Base-by-base conservation (phyloP, 2,329 filamentous ascomycete genomes). In the Colletotrichum gloeosporioides region DNA sequence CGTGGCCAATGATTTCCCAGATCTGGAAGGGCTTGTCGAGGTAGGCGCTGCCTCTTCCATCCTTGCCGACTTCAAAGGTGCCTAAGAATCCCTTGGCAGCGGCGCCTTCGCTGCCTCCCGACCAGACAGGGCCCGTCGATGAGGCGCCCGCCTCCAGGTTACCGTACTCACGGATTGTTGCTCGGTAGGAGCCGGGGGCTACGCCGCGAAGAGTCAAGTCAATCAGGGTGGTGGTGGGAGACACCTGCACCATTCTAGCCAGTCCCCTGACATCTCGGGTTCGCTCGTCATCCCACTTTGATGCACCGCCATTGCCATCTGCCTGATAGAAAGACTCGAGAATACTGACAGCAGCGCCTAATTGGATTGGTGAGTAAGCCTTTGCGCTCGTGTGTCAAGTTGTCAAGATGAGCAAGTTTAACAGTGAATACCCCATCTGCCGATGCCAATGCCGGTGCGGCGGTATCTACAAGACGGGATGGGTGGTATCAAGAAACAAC, bases 1-100 rank as follows among this genome's bases (percentile, higher is more conserved):
- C 96, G 82, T 96, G 93, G 34, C 97, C 97, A 85, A 99, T 98
- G 84, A 98, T 91, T 86, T 99, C 96, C 97, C 96, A 99, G 69
- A 99, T 93, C 83, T 96, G 93, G 77, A 99, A 93, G 0, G 92
- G 90, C 78, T 92, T 93, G 82, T 98, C 95, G 78, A 98, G 82
- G 84, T 99, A 98, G 16, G 93, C 92, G 79, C 92, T 92, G 8
- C 96, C 96, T 34, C 93, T 90, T 13, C 97, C 96, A 81, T 94
- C 90, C 81, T 92, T 87, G 73, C 92, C 93, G 44, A 99, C 93
- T 76, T 94, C 88, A 15, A 99, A 89, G 2, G 90, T 91, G 5
- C 96, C 96, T 78, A 99, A 90, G 15, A 93, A 80, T 27, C 87
- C 89, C 55, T 86, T 87, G 64, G 87, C 85, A 71, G 89, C 86